Evolutionary conservation across 1,139 yeast genomes (phyloP).

Genomic region (Scheffersomyces cryptocercus): DNA sequence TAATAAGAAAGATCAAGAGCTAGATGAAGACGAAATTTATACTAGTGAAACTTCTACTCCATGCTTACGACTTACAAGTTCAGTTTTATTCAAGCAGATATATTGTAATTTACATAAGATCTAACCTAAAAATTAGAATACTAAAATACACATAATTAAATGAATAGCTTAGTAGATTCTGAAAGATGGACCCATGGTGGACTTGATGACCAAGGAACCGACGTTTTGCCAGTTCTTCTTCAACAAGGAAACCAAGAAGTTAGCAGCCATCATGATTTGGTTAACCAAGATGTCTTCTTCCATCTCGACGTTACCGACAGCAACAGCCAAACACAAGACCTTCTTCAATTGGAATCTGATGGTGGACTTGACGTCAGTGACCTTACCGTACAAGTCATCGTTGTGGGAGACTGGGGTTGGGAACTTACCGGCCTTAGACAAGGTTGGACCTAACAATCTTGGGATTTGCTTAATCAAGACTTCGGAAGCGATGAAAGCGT

Average conservation of each 20-base stretch:
- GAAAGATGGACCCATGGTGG: slow-evolving; percentile 99
- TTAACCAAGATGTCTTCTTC: slow-evolving; percentile 93
- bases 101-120: neutral
- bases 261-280: slow-evolving; percentile 98
- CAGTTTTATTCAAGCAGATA: neutral
- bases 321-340: slow-evolving; percentile 87
- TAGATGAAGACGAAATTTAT: too few relatives aligned
- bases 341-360: slow-evolving; percentile 99
- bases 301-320: slow-evolving; percentile 99
- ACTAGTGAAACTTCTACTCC: too few relatives aligned
- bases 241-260: slow-evolving; percentile 98
- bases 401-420: slow-evolving; percentile 99
- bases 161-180: slow-evolving; percentile 82
- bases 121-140: slow-evolving; percentile 1
- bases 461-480: slow-evolving; percentile 99
- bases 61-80: too few relatives aligned
- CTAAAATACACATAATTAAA: slow-evolving; percentile 5
- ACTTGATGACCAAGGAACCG: slow-evolving; percentile 98
- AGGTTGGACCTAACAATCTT: slow-evolving; percentile 99
- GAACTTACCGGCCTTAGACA: slow-evolving; percentile 99
- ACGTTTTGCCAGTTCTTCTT: slow-evolving; percentile 99
- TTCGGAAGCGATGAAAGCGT: slow-evolving; percentile 99
- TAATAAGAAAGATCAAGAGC: too few relatives aligned
- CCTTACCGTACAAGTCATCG: slow-evolving; percentile 96
- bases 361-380: slow-evolving; percentile 97